These are phyloP conservation scores for Fusarium caatingaense DNA, from an alignment of 2,329 filamentous ascomycete genomes.

Conservation along the genomic window DNA sequence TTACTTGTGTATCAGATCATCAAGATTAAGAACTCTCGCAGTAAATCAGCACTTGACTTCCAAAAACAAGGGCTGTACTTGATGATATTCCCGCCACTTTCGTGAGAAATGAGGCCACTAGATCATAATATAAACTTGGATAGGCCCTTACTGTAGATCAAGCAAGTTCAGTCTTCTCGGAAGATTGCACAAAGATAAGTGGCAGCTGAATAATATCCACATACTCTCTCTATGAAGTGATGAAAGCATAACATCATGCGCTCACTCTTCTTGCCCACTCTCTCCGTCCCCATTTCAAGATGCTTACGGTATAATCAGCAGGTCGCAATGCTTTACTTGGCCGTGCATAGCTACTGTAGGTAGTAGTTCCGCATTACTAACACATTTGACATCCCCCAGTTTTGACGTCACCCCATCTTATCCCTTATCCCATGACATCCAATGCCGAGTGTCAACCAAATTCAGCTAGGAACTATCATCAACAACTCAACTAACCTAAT, in stretches of 20 bases:
- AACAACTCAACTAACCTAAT: background rate
- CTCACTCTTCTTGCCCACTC: background rate
- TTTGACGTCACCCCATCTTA: slow-evolving; percentile 47
- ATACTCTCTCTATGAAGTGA: background rate
- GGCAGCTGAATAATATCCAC: background rate
- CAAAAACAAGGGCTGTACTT: background rate
- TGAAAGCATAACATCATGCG: slow-evolving; percentile 9
- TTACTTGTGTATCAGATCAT: background rate
- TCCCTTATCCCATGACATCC: slow-evolving; percentile 38
- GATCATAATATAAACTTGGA: background rate
- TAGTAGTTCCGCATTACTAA: slow-evolving; percentile 35
- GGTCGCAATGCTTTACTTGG: background rate
- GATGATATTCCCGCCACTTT: background rate
- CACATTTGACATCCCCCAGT: slow-evolving; percentile 17
- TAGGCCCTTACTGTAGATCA: background rate
- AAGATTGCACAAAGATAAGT: background rate
- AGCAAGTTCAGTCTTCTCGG: background rate
- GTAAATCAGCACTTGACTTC: background rate
- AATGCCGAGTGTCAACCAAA: slow-evolving; percentile 14
- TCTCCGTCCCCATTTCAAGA: background rate
- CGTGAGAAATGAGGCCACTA: background rate
- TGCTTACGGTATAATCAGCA: background rate
- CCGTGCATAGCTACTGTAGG: slow-evolving; percentile 7
- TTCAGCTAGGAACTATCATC: background rate
- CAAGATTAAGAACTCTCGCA: background rate